Evolutionary conservation across 1,284 basidiomycete genomes (phyloP), one percentile per base, ranked within the genome.

Genomic region (Cutaneotrichosporon cyanovorans): DNA sequence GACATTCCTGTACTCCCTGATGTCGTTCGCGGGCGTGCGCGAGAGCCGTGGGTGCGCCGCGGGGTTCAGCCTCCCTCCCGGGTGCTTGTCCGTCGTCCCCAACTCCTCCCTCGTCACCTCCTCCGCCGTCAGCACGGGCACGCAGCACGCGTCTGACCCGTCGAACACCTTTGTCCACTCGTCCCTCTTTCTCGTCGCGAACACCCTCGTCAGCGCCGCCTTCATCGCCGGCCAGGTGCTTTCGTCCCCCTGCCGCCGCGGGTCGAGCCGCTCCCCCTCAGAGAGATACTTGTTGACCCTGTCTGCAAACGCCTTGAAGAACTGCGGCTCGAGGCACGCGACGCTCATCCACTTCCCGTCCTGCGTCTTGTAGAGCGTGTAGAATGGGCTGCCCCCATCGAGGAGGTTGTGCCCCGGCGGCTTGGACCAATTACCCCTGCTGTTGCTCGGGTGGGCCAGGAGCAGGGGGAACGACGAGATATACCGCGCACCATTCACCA

Each of bases 271-370:
- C 20, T 23, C 20, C 8, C 36, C 42, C 30, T 32, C 16, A 5
- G 35, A 14, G 7, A 12, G 22, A 33, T 33, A 28, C n/a, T 37
- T 38, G 14, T 25, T 28, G 45, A 53, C 42, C 33, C 45, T 42
- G 23, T 37, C 33, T 2, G 32, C 22, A 15, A 51, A 37, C 42
- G 41, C 45, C 35, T 45, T 45, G 15, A 50, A 54, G 52, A 54
- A 54, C 48, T 54, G 48, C 6, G 52, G 52, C 46, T 54, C 52
- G 19, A 54, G 52, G 7, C 37, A 45, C 1, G 36, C 52, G n/a
- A 54, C 52, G 4, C 48, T 31, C 34, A 54, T 34, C 33, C 42
- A 51, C 34, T 37, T 33, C 21, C 43, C 37, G 40, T 54, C 52
- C n/a, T 22, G 18, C 8, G 46, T 48, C 18, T 31, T 21, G 44